Evolutionary conservation across 441 rosid species (phyloP).

Genomic region (Corymbia citriodora): DNA sequence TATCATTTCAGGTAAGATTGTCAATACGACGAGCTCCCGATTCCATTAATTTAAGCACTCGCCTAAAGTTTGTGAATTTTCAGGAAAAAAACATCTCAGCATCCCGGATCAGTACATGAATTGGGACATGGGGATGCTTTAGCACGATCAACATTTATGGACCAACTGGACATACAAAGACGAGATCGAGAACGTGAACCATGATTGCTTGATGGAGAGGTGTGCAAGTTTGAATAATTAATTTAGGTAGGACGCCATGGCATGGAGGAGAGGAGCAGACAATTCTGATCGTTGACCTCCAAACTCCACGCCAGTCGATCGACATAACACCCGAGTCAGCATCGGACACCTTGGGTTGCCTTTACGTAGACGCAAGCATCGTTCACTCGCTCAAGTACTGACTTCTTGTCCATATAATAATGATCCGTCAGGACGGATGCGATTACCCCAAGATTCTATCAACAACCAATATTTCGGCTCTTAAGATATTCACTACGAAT

Average conservation of each 20-base stretch:
- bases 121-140: neutral
- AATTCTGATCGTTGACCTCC: neutral
- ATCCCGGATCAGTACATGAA: neutral
- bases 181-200: neutral
- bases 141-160: neutral
- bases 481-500: rapidly evolving
- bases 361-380: neutral
- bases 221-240: neutral
- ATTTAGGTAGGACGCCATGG: neutral
- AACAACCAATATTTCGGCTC: neutral
- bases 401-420: neutral
- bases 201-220: neutral
- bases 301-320: neutral
- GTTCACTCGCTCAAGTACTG: neutral
- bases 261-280: neutral
- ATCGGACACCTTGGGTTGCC: neutral
- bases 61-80: neutral
- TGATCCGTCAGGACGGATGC: neutral
- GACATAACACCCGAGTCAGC: neutral
- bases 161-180: neutral
- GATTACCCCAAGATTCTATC: neutral
- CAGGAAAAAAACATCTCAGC: neutral
- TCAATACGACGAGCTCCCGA: neutral
- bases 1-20: neutral
- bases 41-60: neutral